Evolutionary conservation across 2,329 filamentous ascomycete genomes (phyloP), one percentile per base, ranked within the genome.

Genomic region (Claviceps maximensis): DNA sequence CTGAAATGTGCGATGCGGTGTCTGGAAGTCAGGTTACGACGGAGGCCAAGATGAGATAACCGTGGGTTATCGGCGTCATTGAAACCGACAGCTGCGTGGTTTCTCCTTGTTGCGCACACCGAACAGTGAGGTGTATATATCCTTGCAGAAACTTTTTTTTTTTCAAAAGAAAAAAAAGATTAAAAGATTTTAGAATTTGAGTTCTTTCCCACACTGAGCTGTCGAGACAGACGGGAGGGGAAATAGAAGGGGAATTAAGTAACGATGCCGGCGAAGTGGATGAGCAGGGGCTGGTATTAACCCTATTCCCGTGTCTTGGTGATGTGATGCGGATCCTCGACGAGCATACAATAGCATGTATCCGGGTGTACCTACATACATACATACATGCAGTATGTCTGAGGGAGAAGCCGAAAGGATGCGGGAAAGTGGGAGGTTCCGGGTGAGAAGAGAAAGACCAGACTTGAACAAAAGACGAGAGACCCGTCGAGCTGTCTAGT

Each of bases 61-160:
- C 71, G 67, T 71, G 69, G 69, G 71, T 76, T 76, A 76, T 77
- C 71, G 69, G 71, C 70, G 75, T 78, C 76, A 80, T 79, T 74
- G 70, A 58, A 53, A 42, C 49, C 50, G 50, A 42, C 40, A 42
- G 41, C 50, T 46, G 21, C 25, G 50, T 45, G 45, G 21, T 44
- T 52, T 29, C 17, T 27, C 9, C 29, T 36, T 47, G 15, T 40
- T 38, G 45, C 7, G 19, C 15, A 23, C 23, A 21, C 25, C 19
- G n/a, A 47, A 15, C 42, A n/a, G 25, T n/a, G 41, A 51, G 33
- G n/a, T 27, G 8, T 33, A 17, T n/a, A 17, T n/a, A 40, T 7
- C 23, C 50, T 46, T 52, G 40, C 17, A 21, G 6, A 36, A 33
- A 42, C 9, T 15, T 21, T 40, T 21, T 12, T 38, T 38, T 15